phyloP scores from a whole-genome alignment of 164 flowering plant species.

The Vitis amurensis region DNA sequence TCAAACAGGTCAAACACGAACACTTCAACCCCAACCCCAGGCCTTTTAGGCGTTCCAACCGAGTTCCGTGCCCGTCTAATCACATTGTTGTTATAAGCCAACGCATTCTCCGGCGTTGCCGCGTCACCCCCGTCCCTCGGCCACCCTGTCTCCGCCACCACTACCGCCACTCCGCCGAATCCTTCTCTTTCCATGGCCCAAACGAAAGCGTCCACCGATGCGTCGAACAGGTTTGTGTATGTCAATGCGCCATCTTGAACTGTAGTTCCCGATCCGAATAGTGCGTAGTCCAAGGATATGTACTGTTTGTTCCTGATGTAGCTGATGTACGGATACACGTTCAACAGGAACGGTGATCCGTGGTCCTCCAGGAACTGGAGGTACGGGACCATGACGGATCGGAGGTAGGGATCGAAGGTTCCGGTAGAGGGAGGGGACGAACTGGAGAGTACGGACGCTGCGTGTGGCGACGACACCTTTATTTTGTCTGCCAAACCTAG shows the following conservation, averaged over 20 bases:
- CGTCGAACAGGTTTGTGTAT: conserved; percentile 41
- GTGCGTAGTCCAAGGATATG: conserved; percentile 34
- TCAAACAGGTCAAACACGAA: conserved; percentile 51
- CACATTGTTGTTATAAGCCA: conserved; percentile 39
- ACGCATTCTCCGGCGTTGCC: conserved; percentile 37
- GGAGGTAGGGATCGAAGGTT: conserved; percentile 27
- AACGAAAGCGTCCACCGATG: conserved; percentile 37
- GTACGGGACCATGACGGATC: conserved; percentile 22
- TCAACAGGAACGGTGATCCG: conserved; percentile 40
- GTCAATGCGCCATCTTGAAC: conserved; percentile 19
- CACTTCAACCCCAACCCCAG: conserved; percentile 38
- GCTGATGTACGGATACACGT: conserved; percentile 48
- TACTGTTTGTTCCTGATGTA: conserved; percentile 20
- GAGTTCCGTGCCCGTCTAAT: conserved; percentile 19
- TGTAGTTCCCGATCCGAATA: conserved; percentile 19
- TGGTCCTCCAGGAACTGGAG: conserved; percentile 29
- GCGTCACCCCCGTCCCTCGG: conserved; percentile 39
- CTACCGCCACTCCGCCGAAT: conserved; percentile 25
- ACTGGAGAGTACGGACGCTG: conserved; percentile 32
- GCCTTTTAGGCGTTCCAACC: conserved; percentile 48
- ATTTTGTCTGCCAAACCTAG: conserved; percentile 25
- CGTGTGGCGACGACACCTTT: conserved; percentile 45
- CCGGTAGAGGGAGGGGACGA: conserved; percentile 50
- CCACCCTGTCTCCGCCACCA: conserved; percentile 54
- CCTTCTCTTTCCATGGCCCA: conserved; percentile 47